Evolutionary conservation across 192 early-diverging fungal genomes (phyloP).

Genomic region (Borealophlyctis nickersoniae): DNA sequence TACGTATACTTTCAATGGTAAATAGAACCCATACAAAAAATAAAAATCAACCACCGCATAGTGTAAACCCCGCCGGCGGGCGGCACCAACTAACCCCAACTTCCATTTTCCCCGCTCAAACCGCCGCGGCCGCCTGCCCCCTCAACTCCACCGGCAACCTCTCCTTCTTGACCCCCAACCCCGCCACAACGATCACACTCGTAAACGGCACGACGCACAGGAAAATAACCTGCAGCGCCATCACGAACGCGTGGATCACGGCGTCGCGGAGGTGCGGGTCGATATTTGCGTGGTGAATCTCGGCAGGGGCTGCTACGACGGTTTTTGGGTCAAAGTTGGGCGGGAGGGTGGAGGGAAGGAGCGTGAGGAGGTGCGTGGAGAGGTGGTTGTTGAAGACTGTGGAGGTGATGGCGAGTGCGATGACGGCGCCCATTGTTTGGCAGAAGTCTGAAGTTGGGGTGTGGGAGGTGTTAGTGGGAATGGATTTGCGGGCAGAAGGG

Average conservation of each 20-base stretch:
- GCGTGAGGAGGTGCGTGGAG: constrained; percentile 29
- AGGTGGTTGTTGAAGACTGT: constrained; percentile 64
- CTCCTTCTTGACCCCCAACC: constrained; percentile 32
- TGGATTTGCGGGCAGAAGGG: constrained; percentile 3
- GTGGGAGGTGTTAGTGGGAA: neutral
- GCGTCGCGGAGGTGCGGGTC: too few relatives aligned
- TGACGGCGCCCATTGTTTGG: constrained; percentile 54
- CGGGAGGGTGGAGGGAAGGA: neutral
- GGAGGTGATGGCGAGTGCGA: constrained; percentile 59
- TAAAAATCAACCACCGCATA: too few relatives aligned
- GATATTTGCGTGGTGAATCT: too few relatives aligned
- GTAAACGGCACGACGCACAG: constrained; percentile 25
- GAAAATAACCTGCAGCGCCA: constrained; percentile 23
- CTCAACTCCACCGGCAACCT: constrained; percentile 20
- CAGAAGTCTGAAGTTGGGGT: constrained; percentile 16
- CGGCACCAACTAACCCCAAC: too few relatives aligned
- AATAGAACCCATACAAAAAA: too few relatives aligned
- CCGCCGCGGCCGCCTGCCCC: neutral
- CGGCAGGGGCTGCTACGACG: neutral
- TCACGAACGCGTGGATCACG: constrained; percentile 24
- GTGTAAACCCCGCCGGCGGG: too few relatives aligned
- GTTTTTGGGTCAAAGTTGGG: neutral
- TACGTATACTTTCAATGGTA: too few relatives aligned
- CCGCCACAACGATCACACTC: constrained; percentile 2
- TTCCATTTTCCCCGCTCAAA: too few relatives aligned